Base-by-base conservation (phyloP, 371 early-diverging fungal genomes). In the Mucor plumbeus region DNA sequence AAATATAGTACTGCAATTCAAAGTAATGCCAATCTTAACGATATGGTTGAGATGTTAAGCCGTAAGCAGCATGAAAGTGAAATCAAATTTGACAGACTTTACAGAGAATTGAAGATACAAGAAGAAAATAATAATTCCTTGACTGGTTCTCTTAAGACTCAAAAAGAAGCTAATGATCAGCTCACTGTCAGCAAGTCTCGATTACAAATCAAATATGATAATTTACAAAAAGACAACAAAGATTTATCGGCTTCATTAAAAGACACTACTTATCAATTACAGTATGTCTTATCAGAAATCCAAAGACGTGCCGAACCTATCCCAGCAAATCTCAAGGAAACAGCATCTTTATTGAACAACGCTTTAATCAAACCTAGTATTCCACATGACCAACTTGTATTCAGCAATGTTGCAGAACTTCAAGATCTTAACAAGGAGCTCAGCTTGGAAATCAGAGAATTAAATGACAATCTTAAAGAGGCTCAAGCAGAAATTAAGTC, bases 231-330 rank as follows among this genome's bases (percentile, higher is more conserved):
- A 17, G 69, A 69, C 7, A 64, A 64, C 2, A 7, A 39, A 5
- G 21, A 35, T 31, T n/a, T 70, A 21, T 41, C 59, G 35, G 44
- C 56, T 5, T 38, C 64, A 21, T 48, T 72, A 5, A 68, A 67
- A n/a, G 68, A 67, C 57, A 68, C 68, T 8, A 67, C 61, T 17
- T 64, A 67, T 34, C 72, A 72, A 57, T 50, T 72, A 33, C 64
- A 64, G n/a, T 53, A 61, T 53, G 3, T 72, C 2, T 60, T 72
- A 13, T 31, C 48, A 5, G 68, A 61, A 35, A 57, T 72, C 6
- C 64, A 72, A 47, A 44, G 43, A 38, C 61, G 65, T 7, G 47
- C 39, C 11, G 55, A 54, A n/a, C 64, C 70, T 48, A 57, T 70
- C 41, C 70, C 70, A n/a, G 31, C 53, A 6, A 4, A 11, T 4